Evolutionary conservation across 768 basidiomycete genomes (phyloP).

Genomic region (Mycena pura): DNA sequence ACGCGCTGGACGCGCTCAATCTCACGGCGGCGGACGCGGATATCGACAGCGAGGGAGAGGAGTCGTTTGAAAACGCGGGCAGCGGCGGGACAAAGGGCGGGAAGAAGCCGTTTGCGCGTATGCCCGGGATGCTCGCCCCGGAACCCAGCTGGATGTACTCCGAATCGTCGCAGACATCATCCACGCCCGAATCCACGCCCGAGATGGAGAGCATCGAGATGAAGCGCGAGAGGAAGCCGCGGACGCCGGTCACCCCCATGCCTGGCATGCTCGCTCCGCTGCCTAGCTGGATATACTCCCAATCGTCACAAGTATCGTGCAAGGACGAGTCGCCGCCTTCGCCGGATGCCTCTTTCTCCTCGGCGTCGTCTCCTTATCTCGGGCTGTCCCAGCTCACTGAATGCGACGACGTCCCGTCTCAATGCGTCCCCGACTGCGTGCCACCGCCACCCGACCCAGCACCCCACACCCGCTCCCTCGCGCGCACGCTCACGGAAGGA

Average conservation of each 20-base stretch:
- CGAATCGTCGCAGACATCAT: too few species aligned
- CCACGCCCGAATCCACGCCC: too few species aligned
- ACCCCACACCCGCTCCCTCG: conserved; percentile 41
- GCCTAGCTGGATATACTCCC: conserved; percentile 40
- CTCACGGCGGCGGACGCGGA: conserved; percentile 10
- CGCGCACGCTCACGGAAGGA: conserved; percentile 57
- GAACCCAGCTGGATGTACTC: too few species aligned
- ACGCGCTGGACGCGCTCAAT: conserved; percentile 18
- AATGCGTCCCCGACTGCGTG: background rate
- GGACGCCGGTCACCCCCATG: conserved; percentile 46
- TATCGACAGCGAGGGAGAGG: background rate
- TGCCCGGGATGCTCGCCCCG: too few species aligned
- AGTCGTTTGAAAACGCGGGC: background rate
- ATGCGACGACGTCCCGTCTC: background rate
- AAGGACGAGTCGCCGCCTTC: conserved; percentile 24
- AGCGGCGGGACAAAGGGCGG: too few species aligned
- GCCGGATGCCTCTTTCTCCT: background rate
- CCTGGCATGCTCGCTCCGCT: conserved; percentile 63
- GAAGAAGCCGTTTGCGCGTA: too few species aligned
- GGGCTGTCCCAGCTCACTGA: conserved; percentile 7
- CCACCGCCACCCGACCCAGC: conserved; percentile 1
- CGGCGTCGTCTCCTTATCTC: background rate
- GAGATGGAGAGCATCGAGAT: background rate
- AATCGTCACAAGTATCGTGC: conserved; percentile 19
- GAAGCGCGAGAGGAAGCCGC: background rate